These are phyloP conservation scores for Exophiala mesophila DNA, from an alignment of 2,329 filamentous ascomycete species.

Conservation along the genomic window DNA sequence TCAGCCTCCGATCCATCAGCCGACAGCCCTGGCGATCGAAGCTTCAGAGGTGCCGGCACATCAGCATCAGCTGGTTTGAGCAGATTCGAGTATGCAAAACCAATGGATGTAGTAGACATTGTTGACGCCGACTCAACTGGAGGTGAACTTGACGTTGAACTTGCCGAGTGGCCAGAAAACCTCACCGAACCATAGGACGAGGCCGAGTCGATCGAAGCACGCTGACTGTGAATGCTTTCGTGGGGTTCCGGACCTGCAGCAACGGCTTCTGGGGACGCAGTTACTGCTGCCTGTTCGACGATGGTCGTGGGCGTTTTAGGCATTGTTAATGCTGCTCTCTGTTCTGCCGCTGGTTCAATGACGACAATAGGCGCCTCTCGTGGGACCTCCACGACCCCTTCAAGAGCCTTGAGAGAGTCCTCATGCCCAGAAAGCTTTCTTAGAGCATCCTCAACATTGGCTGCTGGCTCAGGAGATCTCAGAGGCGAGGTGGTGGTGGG, in stretches of 20 bases:
- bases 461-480: slow-evolving; percentile 4
- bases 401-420: slow-evolving; percentile 16
- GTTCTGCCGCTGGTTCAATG: slow-evolving; percentile 10
- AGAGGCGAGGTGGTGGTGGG: slow-evolving; percentile 8
- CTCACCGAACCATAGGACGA: slow-evolving; percentile 38
- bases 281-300: no score
- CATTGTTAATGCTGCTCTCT: no score
- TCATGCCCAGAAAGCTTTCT: slow-evolving; percentile 10
- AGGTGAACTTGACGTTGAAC: slow-evolving; percentile 58
- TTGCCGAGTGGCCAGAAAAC: slow-evolving; percentile 29
- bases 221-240: slow-evolving; percentile 1
- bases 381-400: slow-evolving; percentile 6
- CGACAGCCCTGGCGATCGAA: slow-evolving; percentile 4
- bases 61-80: slow-evolving; percentile 33
- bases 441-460: slow-evolving; percentile 1
- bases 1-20: slow-evolving; percentile 39
- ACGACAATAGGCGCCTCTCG: slow-evolving; percentile 8
- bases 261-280: neutral
- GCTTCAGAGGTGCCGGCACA: slow-evolving; percentile 18
- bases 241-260: slow-evolving; percentile 1
- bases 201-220: slow-evolving; percentile 34
- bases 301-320: no score
- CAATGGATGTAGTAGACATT: slow-evolving; percentile 6
- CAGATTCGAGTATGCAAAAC: slow-evolving; percentile 34
- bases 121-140: slow-evolving; percentile 44